Base-by-base conservation (phyloP, 192 early-diverging fungal species). In the Podila horticola region DNA sequence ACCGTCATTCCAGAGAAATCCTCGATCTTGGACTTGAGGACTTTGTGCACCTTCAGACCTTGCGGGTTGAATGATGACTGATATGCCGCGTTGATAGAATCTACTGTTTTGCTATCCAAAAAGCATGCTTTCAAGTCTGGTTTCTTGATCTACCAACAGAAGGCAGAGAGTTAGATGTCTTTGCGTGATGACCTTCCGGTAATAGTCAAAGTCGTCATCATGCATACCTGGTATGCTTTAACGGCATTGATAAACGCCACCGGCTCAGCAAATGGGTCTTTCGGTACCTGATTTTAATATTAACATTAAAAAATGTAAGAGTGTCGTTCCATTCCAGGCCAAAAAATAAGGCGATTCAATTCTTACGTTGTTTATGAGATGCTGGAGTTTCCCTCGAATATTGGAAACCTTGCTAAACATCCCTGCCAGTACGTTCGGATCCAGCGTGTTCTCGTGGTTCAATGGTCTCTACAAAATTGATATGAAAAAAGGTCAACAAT, bases 21-120 rank as follows among this genome's bases (percentile, higher is more conserved):
- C 28, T 88, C 87, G 12, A 88, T 68, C 51, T 88, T 88, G 17
- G 84, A 85, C n/a, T 88, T 88, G 7, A 88, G 64, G 0, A 83
- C 87, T 38, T 86, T 86, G 24, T 82, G 84, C 26, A 88, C 84
- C 50, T 85, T 85, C 0, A 86, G 67, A n/a, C 79, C 84, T 10
- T 75, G 73, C 8, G 83, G 73, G 51, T 72, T 64, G 58, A 79
- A 65, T 63, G 74, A 72, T 74, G 79, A 74, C 68, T 83, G 62
- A 72, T 64, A 65, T 36, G 83, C 57, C 64, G 60, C 61, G 70
- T 45, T 58, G 83, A 87, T 52, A 19, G 82, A 63, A 71, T 74
- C 66, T 69, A 77, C 63, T 74, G 83, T 66, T 62, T 69, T 69
- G n/a, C 34, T 12, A 51, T 85, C 28, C 41, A 64, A 64, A 45